These are phyloP conservation scores for Hagleromyces aurorensis DNA, from an alignment of 805 yeast genomes.

Conservation along the genomic window DNA sequence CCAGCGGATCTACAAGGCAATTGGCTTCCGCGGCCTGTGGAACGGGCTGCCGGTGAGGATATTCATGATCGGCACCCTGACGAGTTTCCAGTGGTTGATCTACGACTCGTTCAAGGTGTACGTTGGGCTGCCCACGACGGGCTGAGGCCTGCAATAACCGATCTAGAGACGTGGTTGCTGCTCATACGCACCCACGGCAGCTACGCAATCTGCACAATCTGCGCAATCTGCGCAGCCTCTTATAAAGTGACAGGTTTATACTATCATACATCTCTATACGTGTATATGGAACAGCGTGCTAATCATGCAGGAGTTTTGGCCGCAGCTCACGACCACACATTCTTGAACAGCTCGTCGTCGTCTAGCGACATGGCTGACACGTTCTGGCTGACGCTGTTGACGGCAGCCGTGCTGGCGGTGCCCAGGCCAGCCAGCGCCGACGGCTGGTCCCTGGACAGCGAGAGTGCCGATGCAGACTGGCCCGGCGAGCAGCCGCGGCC, in stretches of 20 bases:
- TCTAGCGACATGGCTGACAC: constrained; percentile 34
- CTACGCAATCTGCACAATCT: no score
- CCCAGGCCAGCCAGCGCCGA: constrained; percentile 3
- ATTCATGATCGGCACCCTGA: constrained; percentile 93
- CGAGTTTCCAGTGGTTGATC: constrained; percentile 95
- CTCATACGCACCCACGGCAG: no score
- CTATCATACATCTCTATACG: no score
- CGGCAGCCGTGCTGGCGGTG: constrained; percentile 5
- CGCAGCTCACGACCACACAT: constrained; percentile 60
- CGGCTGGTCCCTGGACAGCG: no score
- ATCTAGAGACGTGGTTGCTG: no score
- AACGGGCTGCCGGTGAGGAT: constrained; percentile 91
- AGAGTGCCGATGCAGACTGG: constrained; percentile 34
- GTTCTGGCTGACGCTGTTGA: constrained; percentile 4
- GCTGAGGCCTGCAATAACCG: no score
- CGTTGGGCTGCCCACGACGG: constrained; percentile 92
- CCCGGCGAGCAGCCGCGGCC: constrained; percentile 13
- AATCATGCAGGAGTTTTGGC: no score
- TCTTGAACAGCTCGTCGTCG: constrained; percentile 56
- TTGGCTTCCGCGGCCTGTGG: constrained; percentile 92
- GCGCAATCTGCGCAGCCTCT: no score
- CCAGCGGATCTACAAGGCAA: constrained; percentile 64
- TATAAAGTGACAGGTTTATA: no score
- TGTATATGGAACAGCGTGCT: no score
- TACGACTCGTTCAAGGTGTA: constrained; percentile 95